Evolutionary conservation across 495 filamentous ascomycete species (phyloP), one percentile per base, ranked within the genome.

Genomic region (Bombardia bombarda): DNA sequence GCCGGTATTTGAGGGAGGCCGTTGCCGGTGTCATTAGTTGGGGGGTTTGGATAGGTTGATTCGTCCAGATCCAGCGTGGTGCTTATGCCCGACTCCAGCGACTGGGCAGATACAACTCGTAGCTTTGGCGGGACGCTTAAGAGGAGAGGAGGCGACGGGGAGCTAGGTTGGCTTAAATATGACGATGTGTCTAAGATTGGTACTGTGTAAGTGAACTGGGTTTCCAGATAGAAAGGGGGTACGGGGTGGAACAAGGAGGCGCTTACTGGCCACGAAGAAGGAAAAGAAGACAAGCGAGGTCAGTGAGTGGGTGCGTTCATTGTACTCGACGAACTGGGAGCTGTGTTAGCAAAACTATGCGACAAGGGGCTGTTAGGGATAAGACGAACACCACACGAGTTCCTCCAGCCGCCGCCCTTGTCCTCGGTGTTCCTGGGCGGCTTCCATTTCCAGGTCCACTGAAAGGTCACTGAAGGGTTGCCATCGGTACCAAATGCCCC

Each of bases 381-480:
- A 40, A 24, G 24, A 63, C 73, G 35, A 64, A 85, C 83, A 53
- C 88, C 95, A 73, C 92, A 97, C 55, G 80, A 83, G 52, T 90
- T 97, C 53, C 86, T 84, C 92, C 92, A 97, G 19, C 92, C 92
- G 30, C 86, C 87, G 32, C 83, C 88, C 50, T 79, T 81, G 55
- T 96, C 92, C 54, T 96, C 92, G 23, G 61, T 63, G 18, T 67
- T 34, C 68, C 87, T 95, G 13, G 92, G 92, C 12, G 92, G 88
- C 51, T 84, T 86, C 92, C 92, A 98, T 69, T 77, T 87, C 92
- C 92, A 98, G 16, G 80, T 80, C 87, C 90, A 98, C 23, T 92
- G 82, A 58, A 96, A 95, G 19, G 90, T 83, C 37, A 95, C 84
- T 4, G 87, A 89, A 9, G 81, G 67, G 46, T 73, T 84, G 14